phyloP scores from a whole-genome alignment of 2,329 filamentous ascomycete genomes.

The Phialophora verrucosa region DNA sequence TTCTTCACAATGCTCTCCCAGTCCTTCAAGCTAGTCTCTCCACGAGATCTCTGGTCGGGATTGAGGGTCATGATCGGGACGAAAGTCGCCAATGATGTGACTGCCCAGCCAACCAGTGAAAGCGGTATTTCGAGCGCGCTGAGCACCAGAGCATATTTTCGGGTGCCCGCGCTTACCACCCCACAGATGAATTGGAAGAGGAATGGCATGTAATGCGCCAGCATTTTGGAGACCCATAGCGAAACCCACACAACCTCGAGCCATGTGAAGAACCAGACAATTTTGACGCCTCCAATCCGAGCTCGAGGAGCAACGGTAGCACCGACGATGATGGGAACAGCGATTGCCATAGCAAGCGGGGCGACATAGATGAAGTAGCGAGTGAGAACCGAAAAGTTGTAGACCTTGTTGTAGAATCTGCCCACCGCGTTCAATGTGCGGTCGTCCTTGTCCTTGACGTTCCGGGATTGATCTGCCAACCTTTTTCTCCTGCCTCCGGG shows the following conservation, averaged over 20 bases:
- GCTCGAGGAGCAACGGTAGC: conserved; percentile 56
- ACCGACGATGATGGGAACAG: conserved; percentile 68
- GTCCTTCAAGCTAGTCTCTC: conserved; percentile 45
- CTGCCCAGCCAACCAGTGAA: conserved; percentile 65
- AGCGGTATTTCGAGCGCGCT: conserved; percentile 65
- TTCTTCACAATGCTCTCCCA: conserved; percentile 65
- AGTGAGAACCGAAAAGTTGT: conserved; percentile 67
- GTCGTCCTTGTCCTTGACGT: conserved; percentile 53
- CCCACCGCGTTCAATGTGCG: conserved; percentile 65
- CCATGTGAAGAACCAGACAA: conserved; percentile 69
- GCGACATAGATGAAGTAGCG: conserved; percentile 68
- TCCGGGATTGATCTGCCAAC: conserved; percentile 45
- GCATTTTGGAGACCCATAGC: conserved; percentile 66
- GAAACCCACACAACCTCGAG: conserved; percentile 68
- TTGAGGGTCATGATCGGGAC: conserved; percentile 55
- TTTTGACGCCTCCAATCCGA: conserved; percentile 60
- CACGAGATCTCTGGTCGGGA: conserved; percentile 44
- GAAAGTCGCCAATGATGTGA: conserved; percentile 66
- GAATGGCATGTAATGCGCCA: conserved; percentile 63
- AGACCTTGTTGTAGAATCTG: conserved; percentile 64
- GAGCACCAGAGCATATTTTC: conserved; percentile 67
- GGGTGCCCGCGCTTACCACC: conserved; percentile 67
- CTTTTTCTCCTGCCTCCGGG: conserved; percentile 44
- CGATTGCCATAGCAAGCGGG: conserved; percentile 63
- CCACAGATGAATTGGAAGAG: conserved; percentile 67